A percentile compares a stretch with the other conserved stretches of the same genome.
These are phyloP conservation scores for Apophysomyces ossiformis DNA, from an alignment of 371 early-diverging fungal species.

Conservation along the genomic window DNA sequence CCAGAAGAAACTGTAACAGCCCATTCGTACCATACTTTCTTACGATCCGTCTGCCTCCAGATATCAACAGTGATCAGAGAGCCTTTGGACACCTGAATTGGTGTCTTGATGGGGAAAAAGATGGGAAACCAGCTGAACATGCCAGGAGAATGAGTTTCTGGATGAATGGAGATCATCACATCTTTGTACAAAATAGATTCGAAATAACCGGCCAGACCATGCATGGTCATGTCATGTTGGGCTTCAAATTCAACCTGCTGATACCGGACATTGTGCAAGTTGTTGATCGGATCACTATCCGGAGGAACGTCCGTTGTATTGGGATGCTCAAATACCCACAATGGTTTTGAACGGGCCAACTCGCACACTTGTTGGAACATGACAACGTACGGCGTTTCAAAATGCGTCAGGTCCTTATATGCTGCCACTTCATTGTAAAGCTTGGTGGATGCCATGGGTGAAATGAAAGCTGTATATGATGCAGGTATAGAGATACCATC, in stretches of 20 bases:
- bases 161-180: constrained; percentile 84
- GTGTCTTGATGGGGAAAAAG: constrained; percentile 85
- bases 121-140: constrained; percentile 99
- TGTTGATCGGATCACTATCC: constrained; percentile 61
- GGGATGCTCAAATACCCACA: constrained; percentile 91
- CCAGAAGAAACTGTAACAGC: constrained; percentile 38
- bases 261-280: constrained; percentile 75
- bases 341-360: constrained; percentile 67
- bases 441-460: constrained; percentile 88
- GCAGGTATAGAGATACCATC: constrained; percentile 92
- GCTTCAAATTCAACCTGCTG: constrained; percentile 58
- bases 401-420: constrained; percentile 66
- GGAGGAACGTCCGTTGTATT: constrained; percentile 41
- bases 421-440: constrained; percentile 69
- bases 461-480: constrained; percentile 79
- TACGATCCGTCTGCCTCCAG: constrained; percentile 78
- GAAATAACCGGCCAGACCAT: constrained; percentile 96
- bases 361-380: constrained; percentile 78
- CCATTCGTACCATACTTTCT: constrained; percentile 98
- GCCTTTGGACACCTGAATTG: constrained; percentile 67
- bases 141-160: constrained; percentile 82
- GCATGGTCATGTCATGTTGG: constrained; percentile 68
- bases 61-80: constrained; percentile 72
- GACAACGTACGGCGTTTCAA: constrained; percentile 94
- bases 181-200: constrained; percentile 86